phyloP scores from a whole-genome alignment of 2,329 filamentous ascomycete genomes.

The Trichoderma polysporum region DNA sequence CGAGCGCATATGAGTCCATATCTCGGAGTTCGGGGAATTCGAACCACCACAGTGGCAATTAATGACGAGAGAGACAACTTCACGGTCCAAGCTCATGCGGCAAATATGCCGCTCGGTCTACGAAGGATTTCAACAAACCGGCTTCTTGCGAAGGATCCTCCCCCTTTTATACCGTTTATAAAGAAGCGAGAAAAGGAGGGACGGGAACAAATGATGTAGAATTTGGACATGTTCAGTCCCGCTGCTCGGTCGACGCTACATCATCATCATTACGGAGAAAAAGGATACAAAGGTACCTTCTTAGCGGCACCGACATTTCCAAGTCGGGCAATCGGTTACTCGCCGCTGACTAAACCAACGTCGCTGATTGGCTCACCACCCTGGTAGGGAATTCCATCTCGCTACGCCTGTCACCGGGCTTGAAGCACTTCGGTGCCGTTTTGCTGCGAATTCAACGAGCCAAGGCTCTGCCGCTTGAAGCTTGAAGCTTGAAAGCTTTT shows the following conservation, averaged over 20 bases:
- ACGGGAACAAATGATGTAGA: neutral
- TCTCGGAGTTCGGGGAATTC: constrained; percentile 6
- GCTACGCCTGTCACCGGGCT: neutral
- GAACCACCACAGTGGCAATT: neutral
- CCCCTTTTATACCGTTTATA: neutral
- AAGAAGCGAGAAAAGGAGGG: neutral
- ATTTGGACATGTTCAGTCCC: neutral
- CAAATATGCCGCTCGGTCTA: constrained; percentile 11
- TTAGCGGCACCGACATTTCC: neutral
- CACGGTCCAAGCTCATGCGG: neutral
- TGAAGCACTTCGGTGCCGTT: neutral
- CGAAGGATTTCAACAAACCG: neutral
- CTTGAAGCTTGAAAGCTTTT: no score
- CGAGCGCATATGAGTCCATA: neutral
- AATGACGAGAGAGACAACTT: neutral
- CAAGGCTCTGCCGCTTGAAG: neutral
- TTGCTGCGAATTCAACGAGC: neutral
- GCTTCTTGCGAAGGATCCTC: neutral
- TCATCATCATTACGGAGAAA: neutral
- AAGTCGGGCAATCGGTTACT: constrained; percentile 25
- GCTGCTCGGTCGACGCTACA: neutral
- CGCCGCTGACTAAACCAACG: constrained; percentile 36
- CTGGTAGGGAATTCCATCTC: neutral
- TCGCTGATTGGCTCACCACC: constrained; percentile 31
- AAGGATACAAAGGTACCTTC: neutral